Base-by-base conservation (phyloP, 2,329 filamentous ascomycete species). In the Fusarium sp. region DNA sequence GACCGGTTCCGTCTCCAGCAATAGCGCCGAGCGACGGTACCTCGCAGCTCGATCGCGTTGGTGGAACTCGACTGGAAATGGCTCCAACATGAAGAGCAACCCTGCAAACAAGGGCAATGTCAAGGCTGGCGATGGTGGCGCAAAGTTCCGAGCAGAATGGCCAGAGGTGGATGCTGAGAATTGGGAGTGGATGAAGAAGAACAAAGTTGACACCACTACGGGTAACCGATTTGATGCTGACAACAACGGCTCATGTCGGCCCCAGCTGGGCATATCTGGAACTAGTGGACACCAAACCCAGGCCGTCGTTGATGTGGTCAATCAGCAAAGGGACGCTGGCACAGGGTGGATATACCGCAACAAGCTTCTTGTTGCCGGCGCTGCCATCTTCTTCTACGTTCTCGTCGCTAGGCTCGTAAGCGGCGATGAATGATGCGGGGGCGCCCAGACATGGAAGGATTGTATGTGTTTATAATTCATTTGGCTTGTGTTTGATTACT, bases 61-160 rank as follows among this genome's bases (percentile, higher is more conserved):
- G 95, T 98, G 93, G 93, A 99, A 99, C 78, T 91, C 88, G 31
- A 98, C 94, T 0, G 93, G 94, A 36, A 93, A 92, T 48, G 94
- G 94, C 8, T 90, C 89, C 3, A 85, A 88, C 58, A 72, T 77
- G 14, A 87, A 83, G 60, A 74, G 79, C 19, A 82, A 81, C 52
- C 74, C 79, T 3, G 79, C 79, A 1, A 79, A 79, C 53, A 92
- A 88, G 73, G 92, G 91, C 9, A 92, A 96, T 61, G 88, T 97
- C 71, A 96, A 93, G 76, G 90, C 90, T 4, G 95, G 95, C 19
- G 95, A 99, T 72, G 93, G 93, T 11, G 95, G 95, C 4, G 86
- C 89, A 70, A 96, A 96, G 78, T 99, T 99, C 75, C 85, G 88
- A 52, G 81, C 85, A 10, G 92, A 98, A 77, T 99, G 93, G 92